These are phyloP conservation scores for Phytomonas sp. DNA, from an alignment of 208 protist species.

Conservation along the genomic window DNA sequence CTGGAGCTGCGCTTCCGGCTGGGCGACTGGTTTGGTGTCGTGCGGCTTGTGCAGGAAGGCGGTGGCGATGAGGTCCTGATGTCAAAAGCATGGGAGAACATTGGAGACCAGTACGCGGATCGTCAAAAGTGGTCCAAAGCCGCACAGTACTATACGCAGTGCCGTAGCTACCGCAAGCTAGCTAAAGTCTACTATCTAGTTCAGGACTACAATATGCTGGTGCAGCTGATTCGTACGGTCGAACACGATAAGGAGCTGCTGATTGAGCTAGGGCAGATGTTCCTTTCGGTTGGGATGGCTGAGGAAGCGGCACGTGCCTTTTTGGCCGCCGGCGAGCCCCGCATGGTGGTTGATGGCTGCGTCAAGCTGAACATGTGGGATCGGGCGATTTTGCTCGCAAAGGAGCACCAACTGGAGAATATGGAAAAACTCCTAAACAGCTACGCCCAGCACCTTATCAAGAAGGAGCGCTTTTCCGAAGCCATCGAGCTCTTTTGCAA, in stretches of 20 bases:
- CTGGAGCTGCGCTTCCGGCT: conserved; percentile 88
- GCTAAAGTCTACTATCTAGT: conserved; percentile 86
- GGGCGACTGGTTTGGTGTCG: conserved; percentile 94
- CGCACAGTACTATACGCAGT: conserved; percentile 92
- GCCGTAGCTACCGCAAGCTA: conserved; percentile 84
- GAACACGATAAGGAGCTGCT: conserved; percentile 90
- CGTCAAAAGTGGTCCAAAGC: conserved; percentile 93
- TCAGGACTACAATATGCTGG: conserved; percentile 90
- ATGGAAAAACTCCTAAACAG: conserved; percentile 84
- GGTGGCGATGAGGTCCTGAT: conserved; percentile 90
- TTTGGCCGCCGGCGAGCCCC: conserved; percentile 79
- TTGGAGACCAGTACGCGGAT: conserved; percentile 94
- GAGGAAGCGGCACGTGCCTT: conserved; percentile 87
- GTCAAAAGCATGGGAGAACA: conserved; percentile 84
- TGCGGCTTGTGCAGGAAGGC: conserved; percentile 89
- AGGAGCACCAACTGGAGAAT: conserved; percentile 81
- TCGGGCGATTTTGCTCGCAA: conserved; percentile 84
- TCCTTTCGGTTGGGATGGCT: conserved; percentile 88
- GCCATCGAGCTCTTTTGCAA: conserved; percentile 96
- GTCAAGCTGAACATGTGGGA: conserved; percentile 93
- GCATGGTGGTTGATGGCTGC: conserved; percentile 91
- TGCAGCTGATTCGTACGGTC: conserved; percentile 76
- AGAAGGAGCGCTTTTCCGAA: conserved; percentile 79
- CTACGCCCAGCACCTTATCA: conserved; percentile 88
- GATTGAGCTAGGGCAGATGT: conserved; percentile 79